Evolutionary conservation across 164 flowering plant genomes (phyloP).

Genomic region (Saururus chinensis): DNA sequence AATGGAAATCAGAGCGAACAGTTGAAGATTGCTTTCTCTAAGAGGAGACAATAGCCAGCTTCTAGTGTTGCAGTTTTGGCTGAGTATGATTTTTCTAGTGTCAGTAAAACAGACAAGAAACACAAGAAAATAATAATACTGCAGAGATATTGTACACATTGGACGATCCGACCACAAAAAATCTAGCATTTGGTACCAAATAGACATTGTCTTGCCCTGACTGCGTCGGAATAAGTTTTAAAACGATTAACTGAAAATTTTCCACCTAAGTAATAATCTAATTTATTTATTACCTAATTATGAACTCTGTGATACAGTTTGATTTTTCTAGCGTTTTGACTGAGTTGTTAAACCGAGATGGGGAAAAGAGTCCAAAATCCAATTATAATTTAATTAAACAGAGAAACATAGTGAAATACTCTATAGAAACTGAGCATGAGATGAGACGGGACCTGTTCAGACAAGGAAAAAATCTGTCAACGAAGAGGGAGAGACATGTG

Average conservation of each 20-base stretch:
- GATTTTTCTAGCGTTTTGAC: too few species aligned
- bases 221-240: too few species aligned
- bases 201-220: too few species aligned
- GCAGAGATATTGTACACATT: not conserved
- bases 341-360: too few species aligned
- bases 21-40: conserved; percentile 59
- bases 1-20: conserved; percentile 48
- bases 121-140: not conserved
- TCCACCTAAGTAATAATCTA: too few species aligned
- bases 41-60: conserved; percentile 60
- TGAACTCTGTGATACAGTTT: too few species aligned
- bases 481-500: conserved; percentile 56
- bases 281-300: too few species aligned
- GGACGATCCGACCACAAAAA: not conserved
- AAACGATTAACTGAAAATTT: too few species aligned
- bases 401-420: not conserved
- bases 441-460: conserved; percentile 5
- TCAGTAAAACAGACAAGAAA: not conserved
- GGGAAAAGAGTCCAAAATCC: too few species aligned
- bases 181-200: not conserved
- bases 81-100: conserved; percentile 3
- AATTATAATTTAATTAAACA: too few species aligned
- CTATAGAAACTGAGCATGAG: not conserved
- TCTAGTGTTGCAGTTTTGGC: conserved; percentile 8
- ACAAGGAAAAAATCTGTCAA: conserved; percentile 48